Base-by-base conservation (phyloP, 208 protist species). In the Trypanosoma scelopori region DNA sequence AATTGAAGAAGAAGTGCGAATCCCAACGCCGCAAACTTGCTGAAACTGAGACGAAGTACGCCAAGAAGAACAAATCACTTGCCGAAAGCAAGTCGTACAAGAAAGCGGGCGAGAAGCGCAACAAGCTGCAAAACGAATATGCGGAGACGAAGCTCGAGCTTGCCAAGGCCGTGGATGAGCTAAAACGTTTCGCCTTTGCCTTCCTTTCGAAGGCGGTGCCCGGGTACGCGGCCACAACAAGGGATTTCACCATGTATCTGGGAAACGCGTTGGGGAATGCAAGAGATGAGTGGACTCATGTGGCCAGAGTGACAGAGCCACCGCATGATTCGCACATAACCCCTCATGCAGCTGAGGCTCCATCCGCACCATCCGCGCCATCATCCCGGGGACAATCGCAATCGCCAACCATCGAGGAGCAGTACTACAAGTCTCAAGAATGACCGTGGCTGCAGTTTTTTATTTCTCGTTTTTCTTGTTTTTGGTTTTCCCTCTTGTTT, bases 11-110 rank as follows among this genome's bases (percentile, higher is more conserved):
- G 51, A 59, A 68, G 23, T 88, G 89, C 74, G 79, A 89, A 60
- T 67, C 51, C 23, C 43, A 71, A n/a, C 79, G 82, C 57, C 59
- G 57, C 62, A 55, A 86, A 37, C 56, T 89, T 12, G 68, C 78
- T 15, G 74, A 77, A 62, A 85, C 50, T 12, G 88, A 94, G 74
- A 76, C 70, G 55, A 71, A 71, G 16, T 89, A 86, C 69, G 74
- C 88, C 3, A 91, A 88, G 69, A 88, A 89, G 64, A 76, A 75
- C 39, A 89, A 87, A 69, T 53, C 77, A 18, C 58, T 94, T n/a
- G 28, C 35, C 42, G 71, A 73, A 58, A 84, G 69, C 46, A 76
- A 55, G 32, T 51, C 43, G 28, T 93, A 93, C 74, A 27, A 63
- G 25, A 90, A 89, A 67, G 51, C 67, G 12, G 25, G 70, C 13